Evolutionary conservation across 2,329 filamentous ascomycete species (phyloP).

Genomic region (Dactylellina cionopaga): DNA sequence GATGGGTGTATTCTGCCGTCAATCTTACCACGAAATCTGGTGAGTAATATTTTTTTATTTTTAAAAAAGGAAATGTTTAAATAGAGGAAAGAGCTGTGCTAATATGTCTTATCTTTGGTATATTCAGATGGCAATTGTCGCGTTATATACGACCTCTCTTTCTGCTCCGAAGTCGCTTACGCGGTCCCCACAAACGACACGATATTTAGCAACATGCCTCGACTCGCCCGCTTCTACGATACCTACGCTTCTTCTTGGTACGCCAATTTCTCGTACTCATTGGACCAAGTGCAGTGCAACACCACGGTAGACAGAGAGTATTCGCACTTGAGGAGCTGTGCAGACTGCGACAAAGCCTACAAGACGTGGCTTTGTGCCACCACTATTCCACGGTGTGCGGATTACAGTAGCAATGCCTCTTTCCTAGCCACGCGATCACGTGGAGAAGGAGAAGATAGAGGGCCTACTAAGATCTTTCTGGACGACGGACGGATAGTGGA

Average conservation of each 20-base stretch:
- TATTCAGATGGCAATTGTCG: conserved; percentile 78
- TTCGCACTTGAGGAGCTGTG: conserved; percentile 80
- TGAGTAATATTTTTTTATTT: conserved; percentile 62
- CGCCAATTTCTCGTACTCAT: conserved; percentile 79
- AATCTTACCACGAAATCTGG: conserved; percentile 81
- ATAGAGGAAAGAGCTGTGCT: neutral
- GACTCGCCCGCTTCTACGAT: conserved; percentile 80
- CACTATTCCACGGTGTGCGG: conserved; percentile 88
- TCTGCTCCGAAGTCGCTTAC: conserved; percentile 89
- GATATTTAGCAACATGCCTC: conserved; percentile 69
- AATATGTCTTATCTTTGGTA: neutral
- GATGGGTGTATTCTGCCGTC: conserved; percentile 76
- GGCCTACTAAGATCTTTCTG: conserved; percentile 36
- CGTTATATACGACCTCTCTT: conserved; percentile 84
- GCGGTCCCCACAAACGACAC: conserved; percentile 83
- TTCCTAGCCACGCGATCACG: conserved; percentile 70
- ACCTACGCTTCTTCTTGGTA: conserved; percentile 75
- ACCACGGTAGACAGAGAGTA: conserved; percentile 80
- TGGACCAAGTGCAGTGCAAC: conserved; percentile 82
- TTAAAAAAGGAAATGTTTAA: neutral
- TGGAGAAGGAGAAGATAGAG: conserved; percentile 16
- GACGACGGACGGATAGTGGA: conserved; percentile 35
- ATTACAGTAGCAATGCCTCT: conserved; percentile 71
- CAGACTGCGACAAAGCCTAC: conserved; percentile 81
- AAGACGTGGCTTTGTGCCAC: conserved; percentile 96